These are phyloP conservation scores for Pholiota molesta DNA, from an alignment of 768 basidiomycete species.

Conservation along the genomic window DNA sequence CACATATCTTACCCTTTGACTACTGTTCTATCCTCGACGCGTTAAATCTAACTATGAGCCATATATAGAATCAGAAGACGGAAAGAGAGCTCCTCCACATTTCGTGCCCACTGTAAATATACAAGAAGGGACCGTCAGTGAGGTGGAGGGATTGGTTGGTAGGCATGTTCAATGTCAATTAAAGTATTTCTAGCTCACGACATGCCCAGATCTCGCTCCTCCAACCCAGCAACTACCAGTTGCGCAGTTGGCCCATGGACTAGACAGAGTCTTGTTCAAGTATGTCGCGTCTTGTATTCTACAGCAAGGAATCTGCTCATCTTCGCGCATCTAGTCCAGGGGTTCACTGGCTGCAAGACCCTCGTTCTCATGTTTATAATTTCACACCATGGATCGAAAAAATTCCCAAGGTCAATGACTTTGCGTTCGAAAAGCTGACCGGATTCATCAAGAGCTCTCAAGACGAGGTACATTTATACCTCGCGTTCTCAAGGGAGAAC, in stretches of 20 bases:
- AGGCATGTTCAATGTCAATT: background rate
- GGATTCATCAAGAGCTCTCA: slow-evolving; percentile 79
- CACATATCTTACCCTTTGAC: background rate
- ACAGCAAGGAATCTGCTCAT: background rate
- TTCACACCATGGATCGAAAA: slow-evolving; percentile 72
- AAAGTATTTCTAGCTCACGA: background rate
- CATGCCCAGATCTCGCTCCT: slow-evolving; percentile 44
- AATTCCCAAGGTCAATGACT: slow-evolving; percentile 79
- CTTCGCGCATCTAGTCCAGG: slow-evolving; percentile 60
- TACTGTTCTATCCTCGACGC: background rate
- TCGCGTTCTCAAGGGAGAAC: background rate
- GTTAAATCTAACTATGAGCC: too few species aligned
- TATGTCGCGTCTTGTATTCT: slow-evolving; percentile 11
- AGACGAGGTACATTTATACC: slow-evolving; percentile 56
- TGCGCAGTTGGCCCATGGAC: slow-evolving; percentile 54
- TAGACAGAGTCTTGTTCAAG: slow-evolving; percentile 67
- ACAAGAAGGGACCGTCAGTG: slow-evolving; percentile 8
- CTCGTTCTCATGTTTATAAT: slow-evolving; percentile 84
- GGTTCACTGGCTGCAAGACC: slow-evolving; percentile 88
- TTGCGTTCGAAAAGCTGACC: slow-evolving; percentile 79
- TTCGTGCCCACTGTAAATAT: slow-evolving; percentile 12
- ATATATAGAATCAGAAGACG: background rate
- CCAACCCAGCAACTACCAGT: slow-evolving; percentile 53
- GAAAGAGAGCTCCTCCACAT: slow-evolving; percentile 16
- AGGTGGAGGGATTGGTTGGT: slow-evolving; percentile 15